Conservation (phyloP, 2,329 filamentous ascomycete genomes). For the Cercospora nicotianae region DNA sequence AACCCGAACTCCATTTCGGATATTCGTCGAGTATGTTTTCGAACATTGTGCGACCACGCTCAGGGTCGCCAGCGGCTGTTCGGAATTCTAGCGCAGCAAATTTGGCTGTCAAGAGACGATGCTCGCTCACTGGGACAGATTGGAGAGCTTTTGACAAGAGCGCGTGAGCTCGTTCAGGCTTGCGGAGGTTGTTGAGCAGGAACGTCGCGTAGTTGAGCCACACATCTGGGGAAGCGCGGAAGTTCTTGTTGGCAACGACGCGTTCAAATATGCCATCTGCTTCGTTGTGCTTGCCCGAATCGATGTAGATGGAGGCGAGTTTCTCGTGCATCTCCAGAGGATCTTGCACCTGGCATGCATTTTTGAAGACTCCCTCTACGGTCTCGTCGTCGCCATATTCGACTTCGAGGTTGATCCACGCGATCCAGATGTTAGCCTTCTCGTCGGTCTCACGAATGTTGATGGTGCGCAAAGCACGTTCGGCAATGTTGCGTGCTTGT, state of each 20-base stretch:
- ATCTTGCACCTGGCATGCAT: slow-evolving; percentile 92
- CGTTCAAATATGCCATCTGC: slow-evolving; percentile 84
- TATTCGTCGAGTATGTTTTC: slow-evolving; percentile 81
- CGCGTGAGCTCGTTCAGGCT: slow-evolving; percentile 71
- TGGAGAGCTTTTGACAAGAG: slow-evolving; percentile 83
- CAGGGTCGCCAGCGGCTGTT: slow-evolving; percentile 75
- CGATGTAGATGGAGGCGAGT: slow-evolving; percentile 91
- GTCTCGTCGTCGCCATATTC: slow-evolving; percentile 75
- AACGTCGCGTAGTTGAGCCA: slow-evolving; percentile 97
- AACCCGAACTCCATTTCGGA: slow-evolving; percentile 87
- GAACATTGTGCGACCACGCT: slow-evolving; percentile 92
- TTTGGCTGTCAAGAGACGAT: slow-evolving; percentile 75
- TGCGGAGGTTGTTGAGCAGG: slow-evolving; percentile 70
- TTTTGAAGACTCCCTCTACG: slow-evolving; percentile 82
- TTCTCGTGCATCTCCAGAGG: slow-evolving; percentile 85
- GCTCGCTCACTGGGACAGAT: slow-evolving; percentile 68
- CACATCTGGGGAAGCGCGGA: slow-evolving; percentile 73
- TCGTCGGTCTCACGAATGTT: slow-evolving; percentile 87
- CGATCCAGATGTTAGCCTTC: slow-evolving; percentile 94
- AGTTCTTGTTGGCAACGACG: slow-evolving; percentile 80
- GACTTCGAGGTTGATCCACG: slow-evolving; percentile 90
- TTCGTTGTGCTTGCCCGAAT: slow-evolving; percentile 80
- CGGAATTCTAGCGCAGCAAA: slow-evolving; percentile 93
- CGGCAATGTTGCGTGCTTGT: slow-evolving; percentile 83
- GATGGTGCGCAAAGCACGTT: slow-evolving; percentile 88